Evolutionary conservation across 805 yeast genomes (phyloP).

Genomic region (Hagleromyces aurorensis): DNA sequence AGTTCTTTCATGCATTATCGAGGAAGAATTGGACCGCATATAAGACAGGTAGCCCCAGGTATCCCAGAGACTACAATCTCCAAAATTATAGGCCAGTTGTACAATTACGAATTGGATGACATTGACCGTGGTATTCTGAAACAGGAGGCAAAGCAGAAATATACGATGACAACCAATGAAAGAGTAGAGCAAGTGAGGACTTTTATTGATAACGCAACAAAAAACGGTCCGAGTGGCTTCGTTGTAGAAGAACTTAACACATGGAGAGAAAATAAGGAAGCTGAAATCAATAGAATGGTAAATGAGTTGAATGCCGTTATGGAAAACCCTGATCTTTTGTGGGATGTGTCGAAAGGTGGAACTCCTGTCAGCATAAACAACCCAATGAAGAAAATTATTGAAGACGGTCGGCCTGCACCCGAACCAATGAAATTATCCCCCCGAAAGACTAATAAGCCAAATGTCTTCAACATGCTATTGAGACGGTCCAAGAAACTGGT

Average conservation of each 20-base stretch:
- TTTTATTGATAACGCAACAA: constrained; percentile 1
- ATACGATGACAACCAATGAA: neutral
- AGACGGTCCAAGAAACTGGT: too few relatives aligned
- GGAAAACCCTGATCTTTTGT: too few relatives aligned
- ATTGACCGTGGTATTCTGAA: constrained; percentile 3
- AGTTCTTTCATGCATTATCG: constrained; percentile 6
- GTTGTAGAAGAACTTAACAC: constrained; percentile 1
- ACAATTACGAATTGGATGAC: constrained; percentile 5
- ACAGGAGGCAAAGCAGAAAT: constrained; percentile 4
- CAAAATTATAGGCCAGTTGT: constrained; percentile 5
- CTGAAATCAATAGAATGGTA: constrained; percentile 7
- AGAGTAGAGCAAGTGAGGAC: constrained; percentile 1
- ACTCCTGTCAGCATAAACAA: too few relatives aligned
- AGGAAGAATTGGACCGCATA: constrained; percentile 5
- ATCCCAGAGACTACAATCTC: constrained; percentile 5
- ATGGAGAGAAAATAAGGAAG: constrained; percentile 6
- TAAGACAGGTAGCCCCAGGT: constrained; percentile 2
- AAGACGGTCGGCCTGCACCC: neutral
- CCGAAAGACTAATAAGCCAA: too few relatives aligned
- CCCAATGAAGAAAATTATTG: too few relatives aligned
- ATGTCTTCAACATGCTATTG: too few relatives aligned
- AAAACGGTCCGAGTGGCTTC: neutral
- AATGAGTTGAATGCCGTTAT: constrained; percentile 7
- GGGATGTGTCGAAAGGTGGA: too few relatives aligned
- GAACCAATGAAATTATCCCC: too few relatives aligned